Conservation (phyloP, 2,329 filamentous ascomycete genomes). For the Zymoseptoria pseudotritici region DNA sequence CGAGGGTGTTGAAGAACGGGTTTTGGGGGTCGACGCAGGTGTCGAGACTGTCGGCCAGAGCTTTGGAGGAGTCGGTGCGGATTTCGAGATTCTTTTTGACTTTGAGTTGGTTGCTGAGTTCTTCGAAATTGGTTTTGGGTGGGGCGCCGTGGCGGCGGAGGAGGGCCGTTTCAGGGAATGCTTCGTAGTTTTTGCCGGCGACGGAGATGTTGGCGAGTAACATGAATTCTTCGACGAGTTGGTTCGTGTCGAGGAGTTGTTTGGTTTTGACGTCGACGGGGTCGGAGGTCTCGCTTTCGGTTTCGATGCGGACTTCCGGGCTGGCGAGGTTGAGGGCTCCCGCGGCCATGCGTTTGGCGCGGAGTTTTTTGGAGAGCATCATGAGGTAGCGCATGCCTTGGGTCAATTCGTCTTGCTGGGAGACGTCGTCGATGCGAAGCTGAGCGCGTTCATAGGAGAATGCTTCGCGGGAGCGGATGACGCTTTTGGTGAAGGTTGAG, state of each 20-base stretch:
- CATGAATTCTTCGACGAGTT: constrained; percentile 98
- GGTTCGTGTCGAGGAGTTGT: constrained; percentile 88
- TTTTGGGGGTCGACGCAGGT: constrained; percentile 69
- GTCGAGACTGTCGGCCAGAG: constrained; percentile 90
- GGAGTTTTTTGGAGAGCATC: constrained; percentile 83
- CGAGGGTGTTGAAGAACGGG: constrained; percentile 96
- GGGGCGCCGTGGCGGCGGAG: constrained; percentile 86
- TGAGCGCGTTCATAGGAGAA: constrained; percentile 98
- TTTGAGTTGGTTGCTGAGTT: constrained; percentile 81
- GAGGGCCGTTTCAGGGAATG: constrained; percentile 91
- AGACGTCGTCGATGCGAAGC: constrained; percentile 80
- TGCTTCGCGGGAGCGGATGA: constrained; percentile 91
- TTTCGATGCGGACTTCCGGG: constrained; percentile 94
- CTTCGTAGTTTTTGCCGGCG: constrained; percentile 78
- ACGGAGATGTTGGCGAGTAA: constrained; percentile 95
- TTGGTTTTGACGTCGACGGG: constrained; percentile 96
- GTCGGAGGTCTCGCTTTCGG: constrained; percentile 91
- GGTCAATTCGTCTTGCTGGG: constrained; percentile 83
- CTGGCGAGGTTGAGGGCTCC: constrained; percentile 92
- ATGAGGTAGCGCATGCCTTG: constrained; percentile 80
- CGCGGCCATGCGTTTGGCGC: constrained; percentile 91
- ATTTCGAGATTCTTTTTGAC: constrained; percentile 77
- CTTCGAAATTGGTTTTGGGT: constrained; percentile 93
- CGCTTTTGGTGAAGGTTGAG: constrained; percentile 90
- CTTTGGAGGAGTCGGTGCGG: constrained; percentile 76